phyloP scores from a whole-genome alignment of 2,329 filamentous ascomycete species.

The Chrysoporthe cubensis region DNA sequence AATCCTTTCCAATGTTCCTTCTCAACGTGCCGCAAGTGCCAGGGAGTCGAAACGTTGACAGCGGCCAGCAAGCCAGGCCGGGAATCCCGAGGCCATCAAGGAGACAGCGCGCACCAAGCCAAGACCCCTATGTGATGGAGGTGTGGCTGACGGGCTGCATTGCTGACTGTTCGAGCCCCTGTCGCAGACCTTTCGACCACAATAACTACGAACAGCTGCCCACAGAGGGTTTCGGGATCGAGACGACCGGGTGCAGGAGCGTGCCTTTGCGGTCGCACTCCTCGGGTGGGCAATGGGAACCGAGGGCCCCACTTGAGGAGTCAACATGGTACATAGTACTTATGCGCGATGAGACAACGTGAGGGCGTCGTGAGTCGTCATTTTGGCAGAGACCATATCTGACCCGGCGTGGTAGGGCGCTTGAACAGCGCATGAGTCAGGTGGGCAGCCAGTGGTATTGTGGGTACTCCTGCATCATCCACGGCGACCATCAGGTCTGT shows the following conservation, averaged over 20 bases:
- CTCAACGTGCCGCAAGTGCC: not conserved
- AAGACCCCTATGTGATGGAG: not conserved
- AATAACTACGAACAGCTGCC: not conserved
- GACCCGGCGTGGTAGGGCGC: conserved; percentile 11
- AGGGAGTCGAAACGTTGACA: conserved; percentile 3
- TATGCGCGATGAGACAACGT: conserved; percentile 25
- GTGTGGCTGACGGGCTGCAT: not conserved
- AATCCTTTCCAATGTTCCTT: not conserved
- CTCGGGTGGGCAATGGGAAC: too few relatives aligned
- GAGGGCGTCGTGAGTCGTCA: conserved; percentile 27
- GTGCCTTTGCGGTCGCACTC: not conserved
- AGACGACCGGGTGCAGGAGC: not conserved
- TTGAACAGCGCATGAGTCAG: conserved; percentile 8
- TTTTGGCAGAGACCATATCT: conserved; percentile 22
- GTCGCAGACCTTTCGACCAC: not conserved
- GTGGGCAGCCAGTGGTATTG: not conserved
- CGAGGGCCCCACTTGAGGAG: not conserved
- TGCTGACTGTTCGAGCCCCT: not conserved
- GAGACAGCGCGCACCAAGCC: not conserved
- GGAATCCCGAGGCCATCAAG: not conserved
- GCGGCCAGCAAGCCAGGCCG: conserved; percentile 5
- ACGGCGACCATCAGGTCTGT: not conserved
- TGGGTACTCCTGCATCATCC: not conserved
- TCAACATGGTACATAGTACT: not conserved
- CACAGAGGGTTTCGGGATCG: not conserved